Percentiles rank a stretch among this genome's conserved stretches.
phyloP scores from a whole-genome alignment of 106 monocot species.

The Dactylorhiza incarnata region DNA sequence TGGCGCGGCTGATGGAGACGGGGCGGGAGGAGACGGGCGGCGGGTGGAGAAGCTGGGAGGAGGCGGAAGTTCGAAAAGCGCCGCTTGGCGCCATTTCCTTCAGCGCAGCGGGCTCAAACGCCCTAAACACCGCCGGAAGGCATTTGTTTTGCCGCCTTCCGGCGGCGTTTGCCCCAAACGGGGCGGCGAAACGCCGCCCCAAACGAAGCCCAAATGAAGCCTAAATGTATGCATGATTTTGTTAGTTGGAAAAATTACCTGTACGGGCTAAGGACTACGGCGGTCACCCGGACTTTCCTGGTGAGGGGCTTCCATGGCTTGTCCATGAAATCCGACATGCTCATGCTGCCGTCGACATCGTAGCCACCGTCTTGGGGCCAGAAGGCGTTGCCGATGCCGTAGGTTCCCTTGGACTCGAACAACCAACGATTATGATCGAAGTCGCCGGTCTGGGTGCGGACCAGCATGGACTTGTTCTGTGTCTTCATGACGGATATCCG shows the following conservation, averaged over 20 bases:
- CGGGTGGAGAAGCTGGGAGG: too few species aligned
- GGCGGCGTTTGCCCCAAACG: too few species aligned
- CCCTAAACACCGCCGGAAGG: too few species aligned
- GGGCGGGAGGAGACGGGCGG: too few species aligned
- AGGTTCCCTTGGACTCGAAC: constrained; percentile 83
- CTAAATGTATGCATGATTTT: too few species aligned
- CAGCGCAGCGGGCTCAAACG: too few species aligned
- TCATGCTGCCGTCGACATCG: constrained; percentile 28
- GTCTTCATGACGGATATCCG: constrained; percentile 49
- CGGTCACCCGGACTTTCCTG: constrained; percentile 42
- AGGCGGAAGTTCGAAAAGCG: too few species aligned
- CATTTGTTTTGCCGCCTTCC: too few species aligned
- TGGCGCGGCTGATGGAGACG: too few species aligned
- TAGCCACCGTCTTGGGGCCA: constrained; percentile 37
- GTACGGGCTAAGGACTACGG: constrained; percentile 48
- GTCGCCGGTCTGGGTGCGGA: constrained; percentile 76
- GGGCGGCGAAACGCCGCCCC: too few species aligned
- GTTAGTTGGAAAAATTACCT: constrained; percentile 17
- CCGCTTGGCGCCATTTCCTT: too few species aligned
- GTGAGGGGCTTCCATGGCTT: constrained; percentile 94
- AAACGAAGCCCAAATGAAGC: too few species aligned
- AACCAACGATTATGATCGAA: constrained; percentile 89
- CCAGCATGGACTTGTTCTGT: constrained; percentile 56
- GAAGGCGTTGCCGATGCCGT: constrained; percentile 80
- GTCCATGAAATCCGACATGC: constrained; percentile 66